phyloP scores from a whole-genome alignment of 31 red algal genomes.

The Odonthalia washingtoniensis region DNA sequence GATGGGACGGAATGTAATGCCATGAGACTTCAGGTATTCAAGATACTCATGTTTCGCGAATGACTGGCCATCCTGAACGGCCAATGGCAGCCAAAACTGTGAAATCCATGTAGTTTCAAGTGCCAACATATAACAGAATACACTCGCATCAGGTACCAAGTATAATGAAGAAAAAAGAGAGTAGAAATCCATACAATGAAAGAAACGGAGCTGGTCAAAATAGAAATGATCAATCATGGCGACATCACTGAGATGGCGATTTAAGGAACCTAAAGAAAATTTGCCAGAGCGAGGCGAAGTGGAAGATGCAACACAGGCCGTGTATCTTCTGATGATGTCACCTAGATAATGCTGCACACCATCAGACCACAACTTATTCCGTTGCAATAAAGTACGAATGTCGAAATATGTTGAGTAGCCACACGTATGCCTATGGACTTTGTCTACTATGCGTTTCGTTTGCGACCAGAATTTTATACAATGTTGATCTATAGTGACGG shows the following conservation, averaged over 20 bases:
- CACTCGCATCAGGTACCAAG: background rate
- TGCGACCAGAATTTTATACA: no score
- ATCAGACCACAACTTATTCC: no score
- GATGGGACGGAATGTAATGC: background rate
- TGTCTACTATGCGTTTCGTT: no score
- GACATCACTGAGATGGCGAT: background rate
- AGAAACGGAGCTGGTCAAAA: background rate
- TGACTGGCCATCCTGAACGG: background rate
- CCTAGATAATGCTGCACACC: no score
- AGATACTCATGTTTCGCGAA: background rate
- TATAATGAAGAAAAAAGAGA: background rate
- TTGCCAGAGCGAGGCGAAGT: no score
- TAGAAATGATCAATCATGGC: background rate
- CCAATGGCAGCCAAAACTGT: background rate
- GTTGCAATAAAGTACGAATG: no score
- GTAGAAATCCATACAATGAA: background rate
- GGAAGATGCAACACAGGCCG: no score
- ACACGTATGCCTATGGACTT: no score
- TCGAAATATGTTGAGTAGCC: no score
- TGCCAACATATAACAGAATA: background rate
- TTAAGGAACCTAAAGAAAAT: background rate
- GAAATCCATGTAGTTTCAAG: no score
- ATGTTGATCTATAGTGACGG: no score
- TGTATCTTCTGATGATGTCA: no score
- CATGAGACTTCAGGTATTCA: background rate